Base-by-base conservation (phyloP, 208 protist species). In the Wallacemonas sp. region DNA sequence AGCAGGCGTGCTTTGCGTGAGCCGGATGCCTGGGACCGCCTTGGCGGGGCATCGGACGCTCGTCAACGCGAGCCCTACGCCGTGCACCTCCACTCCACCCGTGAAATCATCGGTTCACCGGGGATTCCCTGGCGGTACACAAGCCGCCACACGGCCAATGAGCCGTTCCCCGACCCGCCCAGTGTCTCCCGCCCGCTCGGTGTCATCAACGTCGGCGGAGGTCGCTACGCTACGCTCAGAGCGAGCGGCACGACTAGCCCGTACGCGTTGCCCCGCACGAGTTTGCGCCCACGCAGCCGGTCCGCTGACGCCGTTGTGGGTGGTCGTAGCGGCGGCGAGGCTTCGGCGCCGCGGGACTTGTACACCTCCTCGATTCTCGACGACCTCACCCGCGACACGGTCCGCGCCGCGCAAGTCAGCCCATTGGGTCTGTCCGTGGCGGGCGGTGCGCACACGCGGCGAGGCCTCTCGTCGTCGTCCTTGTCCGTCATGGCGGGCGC, bases 91-190 rank as follows among this genome's bases (percentile, higher is more conserved):
- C 50, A 57, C 30, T 57, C 50, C 3, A 57, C 50, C 6, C 50
- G 50, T 6, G 50, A 57, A 19, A 57, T 57, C 34, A 37, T 61
- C 58, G 67, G 61, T 36, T 65, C 75, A 4, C 22, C 78, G 8
- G 76, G 73, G 10, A 69, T 80, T 21, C 80, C 85, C 17, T 91
- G 85, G 85, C 81, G 81, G 15, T 83, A 82, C 63, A 67, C 64
- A 9, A 63, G 68, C 13, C 19, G 37, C 9, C 46, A 63, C 15
- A 39, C 58, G 12, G 26, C 52, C 6, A 63, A 36, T 24, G 67
- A 69, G 24, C 60, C 72, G 10, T 73, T 77, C 34, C 67, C 66
- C 4, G 52, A 68, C 12, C 53, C 80, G 10, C 60, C 86, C 29
- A 68, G 68, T 22, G 38, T 92, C 3, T 63, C 73, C 17, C 76